Percentiles rank a stretch among this genome's conserved stretches.
Conservation (phyloP, 1,139 yeast genomes). For the Lodderomyces jiufengensis region DNA sequence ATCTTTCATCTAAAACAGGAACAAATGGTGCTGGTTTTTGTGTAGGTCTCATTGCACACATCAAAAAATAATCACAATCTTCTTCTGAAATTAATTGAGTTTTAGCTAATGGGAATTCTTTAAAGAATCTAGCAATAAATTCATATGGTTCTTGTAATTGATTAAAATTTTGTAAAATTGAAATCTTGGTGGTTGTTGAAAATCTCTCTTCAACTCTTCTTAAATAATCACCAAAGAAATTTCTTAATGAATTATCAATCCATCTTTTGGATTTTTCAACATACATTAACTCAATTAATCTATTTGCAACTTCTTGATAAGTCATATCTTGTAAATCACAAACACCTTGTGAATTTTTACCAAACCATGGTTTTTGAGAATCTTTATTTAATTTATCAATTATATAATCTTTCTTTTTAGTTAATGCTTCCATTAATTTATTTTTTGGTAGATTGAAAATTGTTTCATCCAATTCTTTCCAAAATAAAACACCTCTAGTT, state of each 20-base stretch:
- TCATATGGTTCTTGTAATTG: constrained; percentile 67
- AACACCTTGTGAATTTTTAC: constrained; percentile 69
- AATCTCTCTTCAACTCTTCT: constrained; percentile 98
- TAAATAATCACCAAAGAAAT: constrained; percentile 80
- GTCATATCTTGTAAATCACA: constrained; percentile 96
- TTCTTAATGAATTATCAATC: constrained; percentile 85
- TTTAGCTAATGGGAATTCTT: constrained; percentile 68
- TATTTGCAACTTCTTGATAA: constrained; percentile 82
- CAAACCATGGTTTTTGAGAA: constrained; percentile 98
- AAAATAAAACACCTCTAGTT: constrained; percentile 93
- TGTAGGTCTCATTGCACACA: constrained; percentile 73
- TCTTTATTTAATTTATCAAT: constrained; percentile 85
- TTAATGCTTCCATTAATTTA: constrained; percentile 78
- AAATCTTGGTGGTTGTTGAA: constrained; percentile 51
- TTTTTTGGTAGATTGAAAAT: constrained; percentile 87
- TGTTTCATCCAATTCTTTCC: constrained; percentile 96
- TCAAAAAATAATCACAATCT: constrained; percentile 90
- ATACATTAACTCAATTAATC: constrained; percentile 85
- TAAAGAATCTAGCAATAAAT: constrained; percentile 57
- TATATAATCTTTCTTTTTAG: constrained; percentile 81
- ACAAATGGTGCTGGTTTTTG: constrained; percentile 99
- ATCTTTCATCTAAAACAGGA: constrained; percentile 90
- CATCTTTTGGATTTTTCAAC: constrained; percentile 78
- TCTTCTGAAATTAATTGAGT: constrained; percentile 88
- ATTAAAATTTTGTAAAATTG: constrained; percentile 70